These are phyloP conservation scores for Tricholoma matsutake DNA, from an alignment of 768 basidiomycete species.

Conservation along the genomic window DNA sequence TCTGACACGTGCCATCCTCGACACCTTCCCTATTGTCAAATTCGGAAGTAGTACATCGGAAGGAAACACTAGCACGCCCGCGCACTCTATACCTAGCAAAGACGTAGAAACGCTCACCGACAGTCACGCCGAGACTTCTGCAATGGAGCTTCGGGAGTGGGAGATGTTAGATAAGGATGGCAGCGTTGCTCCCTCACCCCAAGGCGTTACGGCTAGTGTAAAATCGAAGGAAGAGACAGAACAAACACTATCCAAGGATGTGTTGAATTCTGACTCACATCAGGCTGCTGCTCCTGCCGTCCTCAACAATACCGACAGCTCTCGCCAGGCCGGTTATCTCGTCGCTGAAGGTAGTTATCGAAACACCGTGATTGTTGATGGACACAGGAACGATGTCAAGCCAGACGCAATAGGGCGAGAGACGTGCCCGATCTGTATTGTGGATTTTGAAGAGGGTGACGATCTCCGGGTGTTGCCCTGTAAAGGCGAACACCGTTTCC, in stretches of 20 bases:
- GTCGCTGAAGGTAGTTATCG: slow-evolving; percentile 21
- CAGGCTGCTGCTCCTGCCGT: not conserved
- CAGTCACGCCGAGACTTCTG: slow-evolving; percentile 4
- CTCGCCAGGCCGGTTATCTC: slow-evolving; percentile 6
- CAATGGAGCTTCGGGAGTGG: slow-evolving; percentile 14
- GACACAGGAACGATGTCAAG: slow-evolving; percentile 38
- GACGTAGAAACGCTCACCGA: slow-evolving; percentile 24
- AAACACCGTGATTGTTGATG: slow-evolving; percentile 8
- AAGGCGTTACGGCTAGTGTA: not conserved
- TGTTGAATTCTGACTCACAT: not conserved
- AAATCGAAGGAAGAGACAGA: not conserved
- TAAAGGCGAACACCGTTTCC: slow-evolving; percentile 88
- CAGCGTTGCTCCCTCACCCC: not conserved
- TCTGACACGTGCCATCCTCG: slow-evolving; percentile 87
- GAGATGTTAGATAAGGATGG: slow-evolving; percentile 9
- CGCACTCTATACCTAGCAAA: slow-evolving; percentile 13
- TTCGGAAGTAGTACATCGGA: slow-evolving; percentile 45
- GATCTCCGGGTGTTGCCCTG: slow-evolving; percentile 89
- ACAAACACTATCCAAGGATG: not conserved
- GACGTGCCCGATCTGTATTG: slow-evolving; percentile 93
- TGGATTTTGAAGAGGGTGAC: slow-evolving; percentile 93
- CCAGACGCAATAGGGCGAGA: slow-evolving; percentile 73
- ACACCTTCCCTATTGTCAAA: slow-evolving; percentile 93
- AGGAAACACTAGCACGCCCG: not conserved
- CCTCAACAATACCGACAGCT: not conserved